Evolutionary conservation across 768 basidiomycete species (phyloP).

Genomic region (Russula dissimulans): DNA sequence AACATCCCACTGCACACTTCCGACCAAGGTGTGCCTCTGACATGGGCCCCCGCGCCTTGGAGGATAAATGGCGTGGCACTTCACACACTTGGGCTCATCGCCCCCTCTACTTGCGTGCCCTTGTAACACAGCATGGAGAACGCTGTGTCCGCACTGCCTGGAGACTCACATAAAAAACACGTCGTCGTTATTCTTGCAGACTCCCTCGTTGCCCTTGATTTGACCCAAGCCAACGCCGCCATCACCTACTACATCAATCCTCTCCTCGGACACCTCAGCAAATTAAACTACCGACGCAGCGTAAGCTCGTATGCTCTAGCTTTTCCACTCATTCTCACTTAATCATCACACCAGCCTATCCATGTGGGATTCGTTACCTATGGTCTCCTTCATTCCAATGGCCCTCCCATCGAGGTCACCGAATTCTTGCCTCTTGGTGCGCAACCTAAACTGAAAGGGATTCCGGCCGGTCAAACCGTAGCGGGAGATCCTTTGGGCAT

Average conservation of each 20-base stretch:
- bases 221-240: too few species aligned
- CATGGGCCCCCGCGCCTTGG: too few species aligned
- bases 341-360: background rate
- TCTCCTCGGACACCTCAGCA: background rate
- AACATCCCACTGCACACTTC: too few species aligned
- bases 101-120: too few species aligned
- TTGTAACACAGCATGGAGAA: too few species aligned
- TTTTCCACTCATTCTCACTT: background rate
- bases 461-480: background rate
- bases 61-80: too few species aligned
- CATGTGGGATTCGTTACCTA: background rate
- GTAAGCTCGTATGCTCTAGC: background rate
- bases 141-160: too few species aligned
- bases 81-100: too few species aligned
- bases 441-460: background rate
- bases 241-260: background rate
- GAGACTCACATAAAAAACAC: background rate
- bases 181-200: background rate
- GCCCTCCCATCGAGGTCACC: background rate
- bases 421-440: too few species aligned
- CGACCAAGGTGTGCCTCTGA: too few species aligned
- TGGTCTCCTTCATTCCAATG: background rate
- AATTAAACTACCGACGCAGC: background rate
- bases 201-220: background rate
- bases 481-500: background rate